phyloP scores from a whole-genome alignment of 2,329 filamentous ascomycete genomes.

The Colletotrichum spinosum region DNA sequence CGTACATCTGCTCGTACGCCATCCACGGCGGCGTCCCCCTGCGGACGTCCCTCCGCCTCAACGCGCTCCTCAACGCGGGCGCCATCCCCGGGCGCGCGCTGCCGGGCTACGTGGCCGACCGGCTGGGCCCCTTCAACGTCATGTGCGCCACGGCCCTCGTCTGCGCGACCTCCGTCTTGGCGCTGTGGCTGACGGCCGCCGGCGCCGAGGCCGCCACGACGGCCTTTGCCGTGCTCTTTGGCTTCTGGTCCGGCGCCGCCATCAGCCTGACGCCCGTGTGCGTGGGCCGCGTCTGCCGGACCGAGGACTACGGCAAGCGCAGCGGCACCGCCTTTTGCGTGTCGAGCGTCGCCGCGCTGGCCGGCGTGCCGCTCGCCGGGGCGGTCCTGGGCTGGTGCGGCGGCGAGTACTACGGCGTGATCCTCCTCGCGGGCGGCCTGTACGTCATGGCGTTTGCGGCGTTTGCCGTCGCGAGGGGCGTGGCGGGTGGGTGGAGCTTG shows the following conservation, averaged over 20 bases:
- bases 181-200: slow-evolving; percentile 70
- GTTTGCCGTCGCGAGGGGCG: slow-evolving; percentile 39
- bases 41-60: slow-evolving; percentile 72
- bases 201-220: slow-evolving; percentile 62
- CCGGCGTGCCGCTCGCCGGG: slow-evolving; percentile 70
- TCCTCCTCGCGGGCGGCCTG: slow-evolving; percentile 62
- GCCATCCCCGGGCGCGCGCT: slow-evolving; percentile 75
- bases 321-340: slow-evolving; percentile 78
- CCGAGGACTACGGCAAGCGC: slow-evolving; percentile 75
- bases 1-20: slow-evolving; percentile 76
- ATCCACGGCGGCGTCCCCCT: slow-evolving; percentile 63
- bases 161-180: slow-evolving; percentile 60
- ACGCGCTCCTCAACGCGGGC: slow-evolving; percentile 77
- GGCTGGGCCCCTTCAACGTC: slow-evolving; percentile 76
- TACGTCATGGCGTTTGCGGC: slow-evolving; percentile 57
- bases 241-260: slow-evolving; percentile 76
- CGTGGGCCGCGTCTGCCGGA: slow-evolving; percentile 76
- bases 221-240: slow-evolving; percentile 73
- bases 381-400: slow-evolving; percentile 58
- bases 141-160: slow-evolving; percentile 68
- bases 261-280: slow-evolving; percentile 80
- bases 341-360: slow-evolving; percentile 69
- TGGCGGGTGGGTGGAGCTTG: slow-evolving; percentile 39
- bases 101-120: slow-evolving; percentile 76
- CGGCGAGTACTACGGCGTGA: slow-evolving; percentile 64